A percentile compares a stretch with the other conserved stretches of the same genome.
phyloP scores from a whole-genome alignment of 148 eudicot species.

The Rhododendron ovatum region DNA sequence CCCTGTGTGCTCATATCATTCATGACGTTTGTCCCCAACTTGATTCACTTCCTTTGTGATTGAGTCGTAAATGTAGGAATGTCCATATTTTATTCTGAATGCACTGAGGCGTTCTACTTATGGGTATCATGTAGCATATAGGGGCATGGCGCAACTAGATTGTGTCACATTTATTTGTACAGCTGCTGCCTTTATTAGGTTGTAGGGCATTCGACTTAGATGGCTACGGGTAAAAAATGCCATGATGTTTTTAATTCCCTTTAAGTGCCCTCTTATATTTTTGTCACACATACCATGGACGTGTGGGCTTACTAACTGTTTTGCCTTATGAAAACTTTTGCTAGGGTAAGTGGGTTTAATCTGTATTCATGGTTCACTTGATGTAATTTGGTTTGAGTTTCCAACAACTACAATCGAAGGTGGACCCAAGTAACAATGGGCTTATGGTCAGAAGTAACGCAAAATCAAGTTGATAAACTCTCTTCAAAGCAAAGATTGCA shows the following conservation, averaged over 20 bases:
- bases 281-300: neutral
- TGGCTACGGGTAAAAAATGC: neutral
- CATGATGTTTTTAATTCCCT: neutral
- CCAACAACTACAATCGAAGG: neutral
- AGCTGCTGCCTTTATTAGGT: neutral
- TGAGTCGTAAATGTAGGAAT: neutral
- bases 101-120: neutral
- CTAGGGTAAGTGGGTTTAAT: neutral
- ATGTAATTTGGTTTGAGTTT: neutral
- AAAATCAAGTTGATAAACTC: neutral
- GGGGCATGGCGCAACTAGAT: neutral
- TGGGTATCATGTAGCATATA: neutral
- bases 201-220: neutral
- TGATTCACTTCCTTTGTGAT: neutral
- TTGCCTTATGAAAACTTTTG: neutral
- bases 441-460: neutral
- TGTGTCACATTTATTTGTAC: neutral
- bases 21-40: neutral
- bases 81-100: neutral
- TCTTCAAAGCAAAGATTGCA: neutral
- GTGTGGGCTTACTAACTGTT: neutral
- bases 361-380: neutral
- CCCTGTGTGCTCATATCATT: neutral
- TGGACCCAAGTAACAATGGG: neutral
- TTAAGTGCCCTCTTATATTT: neutral